Evolutionary conservation across 257 asterid species (phyloP), one percentile per base, ranked within the genome.

Genomic region (Solanum chilense): DNA sequence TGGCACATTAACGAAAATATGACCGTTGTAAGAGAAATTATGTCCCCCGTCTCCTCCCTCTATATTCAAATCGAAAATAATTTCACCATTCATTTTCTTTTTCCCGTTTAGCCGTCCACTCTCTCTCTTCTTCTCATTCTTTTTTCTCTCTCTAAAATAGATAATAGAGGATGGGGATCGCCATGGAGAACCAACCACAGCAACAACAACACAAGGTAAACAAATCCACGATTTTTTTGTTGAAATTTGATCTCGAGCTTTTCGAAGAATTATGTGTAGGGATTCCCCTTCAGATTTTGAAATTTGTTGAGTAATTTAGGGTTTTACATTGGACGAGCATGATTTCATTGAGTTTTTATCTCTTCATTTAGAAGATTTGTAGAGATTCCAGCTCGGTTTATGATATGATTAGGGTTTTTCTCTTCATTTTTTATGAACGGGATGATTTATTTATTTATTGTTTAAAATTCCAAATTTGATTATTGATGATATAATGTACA

Each of bases 141-240:
- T 2, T 8, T 25, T 2, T 7, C 33, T 42, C 39, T 45, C 9
- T 77, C 12, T 14, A 60, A 31, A 70, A 18, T 18, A 35, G 41
- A 83, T 20, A 80, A 80, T 9, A n/a, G 66, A n/a, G 14, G 84
- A 95, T 94, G 98, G 93, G 88, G 92, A 92, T 92, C 87, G 91
- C 90, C 31, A 78, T 89, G 70, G 96, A 93, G 88, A 85, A 88
- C 71, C 91, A 88, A 71, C 92, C 91, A 75, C 64, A 56, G 2
- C 94, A 90, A 27, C 92, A 93, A 60, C 92, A 89, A 73, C 86
- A 87, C 68, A 91, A 90, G 97, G 98, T 95, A 44, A 86, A 39
- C 21, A 7, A 35, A 83, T 49, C 52, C 5, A 5, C 5, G 16
- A 12, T 12, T 45, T 45, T 45, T 45, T 45, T 45, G 5, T 20